Base-by-base conservation (phyloP, 140 eudicot genomes). In the Flaveria floridana region DNA sequence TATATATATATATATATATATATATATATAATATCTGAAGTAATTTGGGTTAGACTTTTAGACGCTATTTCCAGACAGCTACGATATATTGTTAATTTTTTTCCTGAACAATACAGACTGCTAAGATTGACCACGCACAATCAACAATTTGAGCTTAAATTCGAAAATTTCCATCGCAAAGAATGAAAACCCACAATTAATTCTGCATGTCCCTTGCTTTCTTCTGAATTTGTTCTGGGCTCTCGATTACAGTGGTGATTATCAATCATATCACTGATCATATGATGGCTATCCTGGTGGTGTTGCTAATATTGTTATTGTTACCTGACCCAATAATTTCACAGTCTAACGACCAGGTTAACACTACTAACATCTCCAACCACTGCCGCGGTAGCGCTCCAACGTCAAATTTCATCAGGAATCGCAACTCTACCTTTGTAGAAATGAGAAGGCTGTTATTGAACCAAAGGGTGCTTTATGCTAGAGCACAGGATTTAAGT, bases 341-440 rank as follows among this genome's bases (percentile, higher is more conserved):
- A 19, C 83, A 79, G 61, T 64, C 79, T 52, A 65, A 21, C 69
- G 56, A 61, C 47, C 48, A 18, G n/a, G 23, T n/a, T 11, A 72
- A 65, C 53, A 23, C 42, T 42, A 52, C 62, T 26, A 72, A 72
- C 62, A 73, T 13, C 6, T 18, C n/a, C 37, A 41, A 53, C 63
- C 16, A 34, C 41, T 34, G 41, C 41, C 41, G 41, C 41, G 41
- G 41, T 34, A 34, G 41, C 41, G 41, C 41, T 34, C 41, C 41
- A 34, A 34, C 41, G 23, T 8, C 16, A 6, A 64, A 66, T 19
- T 76, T 81, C 14, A 25, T 70, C 63, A 71, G 15, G 57, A 81
- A 81, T 64, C 82, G 81, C 1, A 56, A 71, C 23, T 50, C 78
- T 12, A 71, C 85, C 8, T 25, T 81, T 9, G 57, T 4, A 41